Evolutionary conservation across 768 basidiomycete species (phyloP).

Genomic region (Boletus vinaceobasis): DNA sequence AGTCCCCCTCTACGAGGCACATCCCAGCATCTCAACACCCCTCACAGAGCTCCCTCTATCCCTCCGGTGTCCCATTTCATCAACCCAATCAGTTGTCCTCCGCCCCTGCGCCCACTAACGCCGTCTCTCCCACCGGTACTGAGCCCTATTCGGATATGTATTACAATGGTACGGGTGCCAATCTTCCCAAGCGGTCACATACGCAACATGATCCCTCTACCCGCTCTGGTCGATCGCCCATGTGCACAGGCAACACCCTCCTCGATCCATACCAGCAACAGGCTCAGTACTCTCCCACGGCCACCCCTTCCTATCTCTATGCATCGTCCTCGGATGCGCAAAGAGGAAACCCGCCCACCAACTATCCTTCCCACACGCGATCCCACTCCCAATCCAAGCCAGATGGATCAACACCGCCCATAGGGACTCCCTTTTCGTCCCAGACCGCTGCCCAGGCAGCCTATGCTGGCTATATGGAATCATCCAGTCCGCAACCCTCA

Average conservation of each 20-base stretch:
- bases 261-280: slow-evolving; percentile 74
- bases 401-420: slow-evolving; percentile 47
- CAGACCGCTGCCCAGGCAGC: slow-evolving; percentile 42
- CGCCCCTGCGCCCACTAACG: slow-evolving; percentile 31
- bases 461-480: slow-evolving; percentile 57
- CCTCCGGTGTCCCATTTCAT: slow-evolving; percentile 56
- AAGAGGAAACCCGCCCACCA: slow-evolving; percentile 38
- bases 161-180: slow-evolving; percentile 47
- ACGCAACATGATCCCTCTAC: slow-evolving; percentile 52
- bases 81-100: slow-evolving; percentile 40
- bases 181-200: slow-evolving; percentile 54
- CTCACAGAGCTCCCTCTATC: slow-evolving; percentile 49
- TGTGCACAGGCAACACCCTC: slow-evolving; percentile 51
- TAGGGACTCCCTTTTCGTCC: slow-evolving; percentile 54
- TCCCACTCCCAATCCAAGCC: slow-evolving; percentile 54
- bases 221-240: slow-evolving; percentile 58
- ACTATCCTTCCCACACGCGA: slow-evolving; percentile 57
- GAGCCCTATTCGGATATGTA: slow-evolving; percentile 62
- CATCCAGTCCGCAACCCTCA: slow-evolving; percentile 59
- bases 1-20: slow-evolving; percentile 20
- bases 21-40: slow-evolving; percentile 38
- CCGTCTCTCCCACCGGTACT: slow-evolving; percentile 35
- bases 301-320: slow-evolving; percentile 47
- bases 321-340: slow-evolving; percentile 35
- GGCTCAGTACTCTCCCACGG: slow-evolving; percentile 54